These are phyloP conservation scores for Talaromyces thailandensis DNA, from an alignment of 495 filamentous ascomycete species.

Conservation along the genomic window DNA sequence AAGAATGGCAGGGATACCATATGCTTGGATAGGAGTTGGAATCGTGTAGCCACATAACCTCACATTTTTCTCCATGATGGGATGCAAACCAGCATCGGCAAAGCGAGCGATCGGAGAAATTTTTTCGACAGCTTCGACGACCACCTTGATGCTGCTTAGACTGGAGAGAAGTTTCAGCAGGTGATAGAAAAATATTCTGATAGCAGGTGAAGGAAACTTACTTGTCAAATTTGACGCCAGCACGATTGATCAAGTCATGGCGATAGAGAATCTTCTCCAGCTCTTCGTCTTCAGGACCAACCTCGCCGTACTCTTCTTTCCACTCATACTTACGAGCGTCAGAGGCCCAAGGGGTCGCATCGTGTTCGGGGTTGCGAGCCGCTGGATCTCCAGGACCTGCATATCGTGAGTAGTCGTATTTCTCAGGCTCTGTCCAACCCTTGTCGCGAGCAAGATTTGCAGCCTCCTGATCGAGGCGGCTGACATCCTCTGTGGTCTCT, in stretches of 20 bases:
- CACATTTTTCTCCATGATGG: conserved; percentile 71
- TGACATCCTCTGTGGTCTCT: conserved; percentile 6
- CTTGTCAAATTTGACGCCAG: conserved; percentile 32
- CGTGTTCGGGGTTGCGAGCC: not conserved
- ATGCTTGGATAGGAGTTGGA: conserved; percentile 83
- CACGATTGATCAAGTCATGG: conserved; percentile 30
- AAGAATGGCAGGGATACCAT: conserved; percentile 67
- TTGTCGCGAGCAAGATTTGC: conserved; percentile 21
- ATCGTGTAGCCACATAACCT: conserved; percentile 51
- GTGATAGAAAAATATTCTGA: not conserved
- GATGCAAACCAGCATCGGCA: conserved; percentile 74
- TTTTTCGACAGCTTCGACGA: conserved; percentile 20
- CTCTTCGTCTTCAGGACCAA: conserved; percentile 57
- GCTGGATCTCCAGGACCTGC: conserved; percentile 17
- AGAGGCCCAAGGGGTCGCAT: conserved; percentile 40
- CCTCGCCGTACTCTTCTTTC: conserved; percentile 75
- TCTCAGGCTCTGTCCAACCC: conserved; percentile 44
- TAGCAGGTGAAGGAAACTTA: conserved; percentile 14
- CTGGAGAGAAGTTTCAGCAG: conserved; percentile 10
- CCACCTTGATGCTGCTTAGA: conserved; percentile 22
- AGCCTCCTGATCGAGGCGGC: conserved; percentile 23
- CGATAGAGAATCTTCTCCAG: conserved; percentile 72
- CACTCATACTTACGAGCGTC: conserved; percentile 69
- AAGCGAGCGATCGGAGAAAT: conserved; percentile 39
- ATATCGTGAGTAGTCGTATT: conserved; percentile 47